Evolutionary conservation across 108 stramenopile genomes (phyloP).

Genomic region (Cyclotella kingstonii): DNA sequence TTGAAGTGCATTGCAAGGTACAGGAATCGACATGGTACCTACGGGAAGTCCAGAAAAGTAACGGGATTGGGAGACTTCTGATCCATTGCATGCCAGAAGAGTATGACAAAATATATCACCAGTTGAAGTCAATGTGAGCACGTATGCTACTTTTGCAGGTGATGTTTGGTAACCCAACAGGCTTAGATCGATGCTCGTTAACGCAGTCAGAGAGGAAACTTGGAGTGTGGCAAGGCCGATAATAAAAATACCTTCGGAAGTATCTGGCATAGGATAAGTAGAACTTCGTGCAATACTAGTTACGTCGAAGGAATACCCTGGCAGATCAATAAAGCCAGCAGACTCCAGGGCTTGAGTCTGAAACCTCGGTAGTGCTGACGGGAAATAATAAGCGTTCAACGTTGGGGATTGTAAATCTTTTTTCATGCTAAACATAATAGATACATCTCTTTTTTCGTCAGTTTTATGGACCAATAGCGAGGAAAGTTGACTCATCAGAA

Average conservation of each 20-base stretch:
- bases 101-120: conserved; percentile 69
- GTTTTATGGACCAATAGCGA: not conserved
- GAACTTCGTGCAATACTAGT: conserved; percentile 55
- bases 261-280: conserved; percentile 55
- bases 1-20: conserved; percentile 8
- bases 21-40: conserved; percentile 44
- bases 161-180: conserved; percentile 14
- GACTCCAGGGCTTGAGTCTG: conserved; percentile 61
- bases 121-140: conserved; percentile 56
- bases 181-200: conserved; percentile 9
- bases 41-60: conserved; percentile 47
- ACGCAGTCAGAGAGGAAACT: conserved; percentile 14
- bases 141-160: conserved; percentile 34
- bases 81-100: conserved; percentile 44
- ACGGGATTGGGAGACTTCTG: conserved; percentile 16
- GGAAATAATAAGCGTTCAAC: conserved; percentile 58
- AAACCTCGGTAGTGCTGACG: conserved; percentile 47
- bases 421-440: conserved; percentile 48
- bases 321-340: conserved; percentile 35
- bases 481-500: conserved; percentile 24
- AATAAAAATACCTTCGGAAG: conserved; percentile 42
- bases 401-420: conserved; percentile 44
- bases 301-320: conserved; percentile 10
- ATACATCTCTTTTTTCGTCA: not conserved
- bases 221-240: conserved; percentile 56